Evolutionary conservation across 371 early-diverging fungal species (phyloP).

Genomic region (Coemansia sp.): DNA sequence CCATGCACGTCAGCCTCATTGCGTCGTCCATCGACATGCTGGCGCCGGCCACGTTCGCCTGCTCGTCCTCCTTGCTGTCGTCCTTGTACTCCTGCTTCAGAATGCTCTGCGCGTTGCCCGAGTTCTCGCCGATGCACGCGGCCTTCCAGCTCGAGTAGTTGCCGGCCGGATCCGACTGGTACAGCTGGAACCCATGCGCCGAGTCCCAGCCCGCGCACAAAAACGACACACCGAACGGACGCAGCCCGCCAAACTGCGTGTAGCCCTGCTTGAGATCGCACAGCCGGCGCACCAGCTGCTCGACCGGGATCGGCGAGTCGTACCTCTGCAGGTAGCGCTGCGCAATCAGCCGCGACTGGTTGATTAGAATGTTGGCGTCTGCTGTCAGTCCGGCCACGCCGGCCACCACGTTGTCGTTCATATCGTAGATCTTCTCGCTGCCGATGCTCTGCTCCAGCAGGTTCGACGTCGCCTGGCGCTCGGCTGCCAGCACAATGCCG

Average conservation of each 20-base stretch:
- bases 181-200: conserved; percentile 91
- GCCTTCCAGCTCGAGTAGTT: conserved; percentile 99
- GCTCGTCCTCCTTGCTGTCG: conserved; percentile 56
- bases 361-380: conserved; percentile 96
- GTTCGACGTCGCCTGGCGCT: conserved; percentile 93
- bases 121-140: conserved; percentile 95
- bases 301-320: conserved; percentile 87
- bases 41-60: conserved; percentile 8
- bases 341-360: conserved; percentile 85
- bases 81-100: conserved; percentile 94
- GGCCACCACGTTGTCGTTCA: conserved; percentile 89
- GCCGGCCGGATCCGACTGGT: conserved; percentile 98
- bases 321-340: conserved; percentile 88
- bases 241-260: conserved; percentile 97
- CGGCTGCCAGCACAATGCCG: conserved; percentile 97
- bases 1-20: conserved; percentile 84
- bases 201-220: conserved; percentile 95
- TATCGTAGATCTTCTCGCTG: conserved; percentile 95
- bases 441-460: conserved; percentile 81
- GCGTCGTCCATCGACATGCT: conserved; percentile 82
- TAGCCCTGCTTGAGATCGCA: conserved; percentile 98
- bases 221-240: conserved; percentile 99
- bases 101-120: conserved; percentile 84
- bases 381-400: conserved; percentile 98
- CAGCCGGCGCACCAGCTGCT: conserved; percentile 91